Evolutionary conservation across 306 rosid species (phyloP), one percentile per base, ranked within the genome.

Genomic region (Hippophae gyantsensis): DNA sequence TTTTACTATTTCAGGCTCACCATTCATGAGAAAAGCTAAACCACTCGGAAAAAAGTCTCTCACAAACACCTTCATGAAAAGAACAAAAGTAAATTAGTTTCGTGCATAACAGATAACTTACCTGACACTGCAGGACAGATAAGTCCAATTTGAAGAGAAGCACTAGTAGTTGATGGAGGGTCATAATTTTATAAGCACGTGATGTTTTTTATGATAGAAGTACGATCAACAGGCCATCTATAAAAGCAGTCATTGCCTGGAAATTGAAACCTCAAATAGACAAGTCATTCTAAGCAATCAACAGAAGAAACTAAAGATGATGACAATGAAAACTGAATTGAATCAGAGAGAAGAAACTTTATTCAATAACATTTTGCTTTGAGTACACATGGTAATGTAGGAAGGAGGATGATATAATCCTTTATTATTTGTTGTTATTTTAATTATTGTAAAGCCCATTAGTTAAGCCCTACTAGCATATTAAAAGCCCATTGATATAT

Each of bases 31-130:
- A 80, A 90, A 90, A 61, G 90, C 90, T 72, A 90, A 65, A 4
- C 85, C 94, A 46, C 95, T 90, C 10, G 97, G 97, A 40, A 90
- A 85, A 66, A 90, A 90, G 80, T 90, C 97, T 79, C 95, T 81
- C 43, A 90, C 81, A 76, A 90, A 87, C 77, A 90, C 97, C 97
- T 90, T 56, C 7, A 61, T 6, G 59, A 65, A 41, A 72, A 8
- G 27, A 18, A 66, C 43, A 71, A 55, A 50, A 7, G 10, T 18
- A 50, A 9, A 61, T 77, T 42, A 45, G 56, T 59, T 48, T 49
- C 38, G 5, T 18, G 23, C 38, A 32, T 72, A 6, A n/a, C 56
- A 43, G 40, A 42, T 57, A 5, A 49, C 57, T 57, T 42, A 42
- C 11, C 38, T 10, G 23, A 18, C 48, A 40, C 50, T 65, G 47